Conservation (phyloP, 345 rosid species). For the Reutealis trisperma region DNA sequence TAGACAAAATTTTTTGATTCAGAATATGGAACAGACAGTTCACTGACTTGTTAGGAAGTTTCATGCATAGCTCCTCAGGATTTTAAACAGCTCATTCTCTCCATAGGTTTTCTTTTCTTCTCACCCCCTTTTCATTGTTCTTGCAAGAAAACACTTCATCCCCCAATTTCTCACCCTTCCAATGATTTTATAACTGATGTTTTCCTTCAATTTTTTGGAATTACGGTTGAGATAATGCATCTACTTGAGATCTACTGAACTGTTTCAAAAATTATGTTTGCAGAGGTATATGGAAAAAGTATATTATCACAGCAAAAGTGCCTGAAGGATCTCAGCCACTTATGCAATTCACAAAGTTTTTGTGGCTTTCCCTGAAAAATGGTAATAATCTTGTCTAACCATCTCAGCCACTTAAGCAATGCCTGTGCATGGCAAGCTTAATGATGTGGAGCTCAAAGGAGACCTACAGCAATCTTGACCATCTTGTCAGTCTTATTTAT, state of each 20-base stretch:
- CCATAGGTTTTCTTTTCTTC: background rate
- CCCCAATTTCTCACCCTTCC: background rate
- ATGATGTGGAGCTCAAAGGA: background rate
- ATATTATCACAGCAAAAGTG: background rate
- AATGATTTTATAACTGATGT: background rate
- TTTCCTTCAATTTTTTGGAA: background rate
- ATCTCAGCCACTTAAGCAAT: too few relatives aligned
- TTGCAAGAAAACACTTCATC: background rate
- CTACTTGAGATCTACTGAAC: background rate
- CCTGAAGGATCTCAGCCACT: background rate
- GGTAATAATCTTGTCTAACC: background rate
- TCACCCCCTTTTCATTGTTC: background rate
- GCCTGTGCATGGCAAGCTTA: background rate
- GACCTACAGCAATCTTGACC: background rate
- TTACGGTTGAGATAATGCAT: background rate
- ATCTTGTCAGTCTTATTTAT: background rate
- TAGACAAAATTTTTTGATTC: background rate
- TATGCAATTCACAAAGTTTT: background rate
- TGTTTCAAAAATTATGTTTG: background rate
- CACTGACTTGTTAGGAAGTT: too few relatives aligned
- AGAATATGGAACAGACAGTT: too few relatives aligned
- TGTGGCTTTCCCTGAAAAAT: background rate
- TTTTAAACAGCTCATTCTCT: background rate
- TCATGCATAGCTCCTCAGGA: background rate
- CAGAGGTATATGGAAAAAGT: background rate